phyloP scores from a whole-genome alignment of 768 basidiomycete species.

The Lactarius pseudohatsudake region DNA sequence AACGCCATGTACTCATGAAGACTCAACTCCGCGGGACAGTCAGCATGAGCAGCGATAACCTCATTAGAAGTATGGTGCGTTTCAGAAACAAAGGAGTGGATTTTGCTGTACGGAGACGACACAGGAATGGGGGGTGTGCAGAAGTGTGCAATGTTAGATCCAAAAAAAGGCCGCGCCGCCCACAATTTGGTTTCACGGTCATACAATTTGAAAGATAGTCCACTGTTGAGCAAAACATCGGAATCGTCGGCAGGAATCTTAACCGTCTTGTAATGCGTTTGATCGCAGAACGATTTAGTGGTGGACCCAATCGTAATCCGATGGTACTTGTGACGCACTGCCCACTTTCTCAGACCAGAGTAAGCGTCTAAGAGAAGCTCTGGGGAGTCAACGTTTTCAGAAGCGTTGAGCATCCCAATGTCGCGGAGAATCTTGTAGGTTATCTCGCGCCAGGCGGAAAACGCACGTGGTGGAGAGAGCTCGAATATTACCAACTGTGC shows the following conservation, averaged over 20 bases:
- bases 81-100: not conserved
- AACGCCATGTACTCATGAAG: conserved; percentile 49
- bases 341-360: not conserved
- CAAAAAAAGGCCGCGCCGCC: not conserved
- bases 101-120: not conserved
- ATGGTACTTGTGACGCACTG: not conserved
- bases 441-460: conserved; percentile 3
- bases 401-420: not conserved
- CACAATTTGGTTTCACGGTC: not conserved
- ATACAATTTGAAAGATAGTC: not conserved
- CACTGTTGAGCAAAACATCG: not conserved
- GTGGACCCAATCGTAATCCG: conserved; percentile 1
- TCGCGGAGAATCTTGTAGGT: not conserved
- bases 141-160: not conserved
- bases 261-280: not conserved
- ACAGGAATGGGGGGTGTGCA: not conserved
- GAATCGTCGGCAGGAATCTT: not conserved
- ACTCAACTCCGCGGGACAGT: conserved; percentile 42
- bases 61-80: conserved; percentile 39
- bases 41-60: conserved; percentile 41
- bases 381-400: not conserved
- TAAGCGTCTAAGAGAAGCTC: conserved; percentile 1
- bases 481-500: not conserved
- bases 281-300: not conserved
- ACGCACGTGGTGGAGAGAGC: not conserved